Evolutionary conservation across 495 filamentous ascomycete genomes (phyloP).

Genomic region (Penicillium robsamsonii): DNA sequence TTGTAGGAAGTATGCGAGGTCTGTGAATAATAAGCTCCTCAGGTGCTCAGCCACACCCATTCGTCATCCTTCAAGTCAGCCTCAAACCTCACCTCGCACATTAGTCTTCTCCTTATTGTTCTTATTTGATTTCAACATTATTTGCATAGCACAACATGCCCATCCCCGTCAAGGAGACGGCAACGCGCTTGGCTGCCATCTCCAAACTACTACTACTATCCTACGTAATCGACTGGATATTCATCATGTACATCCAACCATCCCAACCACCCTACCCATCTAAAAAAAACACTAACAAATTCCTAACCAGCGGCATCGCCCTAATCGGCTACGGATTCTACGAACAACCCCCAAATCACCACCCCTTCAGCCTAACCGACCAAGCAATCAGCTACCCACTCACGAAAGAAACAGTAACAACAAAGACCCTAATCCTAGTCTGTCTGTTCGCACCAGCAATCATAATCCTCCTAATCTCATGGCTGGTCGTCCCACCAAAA

Average conservation of each 20-base stretch:
- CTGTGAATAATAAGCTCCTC: too few species aligned
- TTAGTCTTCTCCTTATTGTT: background rate
- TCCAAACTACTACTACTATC: slow-evolving; percentile 45
- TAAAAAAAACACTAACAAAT: background rate
- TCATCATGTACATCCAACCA: slow-evolving; percentile 44
- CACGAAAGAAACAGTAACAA: slow-evolving; percentile 55
- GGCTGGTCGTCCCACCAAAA: slow-evolving; percentile 47
- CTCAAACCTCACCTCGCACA: background rate
- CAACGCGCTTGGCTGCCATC: slow-evolving; percentile 7
- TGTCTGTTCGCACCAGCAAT: slow-evolving; percentile 52
- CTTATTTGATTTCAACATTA: background rate
- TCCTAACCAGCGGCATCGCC: slow-evolving; percentile 37
- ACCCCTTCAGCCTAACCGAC: slow-evolving; percentile 52
- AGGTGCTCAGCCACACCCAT: background rate
- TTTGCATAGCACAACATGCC: background rate
- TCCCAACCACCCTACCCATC: background rate
- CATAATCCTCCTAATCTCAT: slow-evolving; percentile 46
- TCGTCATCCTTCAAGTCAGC: background rate
- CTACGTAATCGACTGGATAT: slow-evolving; percentile 54
- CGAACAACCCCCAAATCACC: slow-evolving; percentile 38
- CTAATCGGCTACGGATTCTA: slow-evolving; percentile 48
- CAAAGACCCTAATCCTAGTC: slow-evolving; percentile 47
- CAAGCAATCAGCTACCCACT: slow-evolving; percentile 58
- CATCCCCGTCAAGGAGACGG: background rate
- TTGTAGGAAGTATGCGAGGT: too few species aligned